phyloP scores from a whole-genome alignment of 805 yeast genomes.

The Danielia reshetovae region DNA sequence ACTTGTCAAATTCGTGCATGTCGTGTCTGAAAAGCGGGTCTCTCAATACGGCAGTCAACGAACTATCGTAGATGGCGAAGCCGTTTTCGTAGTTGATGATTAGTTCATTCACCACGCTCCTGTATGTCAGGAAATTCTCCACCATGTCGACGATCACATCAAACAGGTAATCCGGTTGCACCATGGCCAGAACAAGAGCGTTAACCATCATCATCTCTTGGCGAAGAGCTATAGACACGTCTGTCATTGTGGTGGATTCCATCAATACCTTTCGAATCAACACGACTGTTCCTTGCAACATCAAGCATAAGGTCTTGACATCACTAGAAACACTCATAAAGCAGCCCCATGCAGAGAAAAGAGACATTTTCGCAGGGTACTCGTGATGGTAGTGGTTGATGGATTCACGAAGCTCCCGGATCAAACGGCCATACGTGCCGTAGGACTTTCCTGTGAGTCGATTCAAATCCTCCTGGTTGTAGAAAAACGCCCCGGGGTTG shows the following conservation, averaged over 20 bases:
- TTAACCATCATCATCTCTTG: conserved; percentile 20
- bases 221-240: conserved; percentile 19
- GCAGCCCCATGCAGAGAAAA: conserved; percentile 34
- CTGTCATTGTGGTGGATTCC: conserved; percentile 16
- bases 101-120: conserved; percentile 16
- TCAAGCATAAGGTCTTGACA: conserved; percentile 28
- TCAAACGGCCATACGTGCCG: conserved; percentile 31
- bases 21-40: conserved; percentile 16
- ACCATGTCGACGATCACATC: conserved; percentile 25
- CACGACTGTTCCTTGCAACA: conserved; percentile 33
- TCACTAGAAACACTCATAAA: conserved; percentile 31
- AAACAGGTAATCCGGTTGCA: conserved; percentile 34
- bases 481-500: conserved; percentile 14
- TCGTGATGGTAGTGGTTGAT: conserved; percentile 29
- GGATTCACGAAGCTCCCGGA: conserved; percentile 30
- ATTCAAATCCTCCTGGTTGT: conserved; percentile 26
- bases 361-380: conserved; percentile 34
- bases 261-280: conserved; percentile 23
- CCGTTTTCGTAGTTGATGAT: conserved; percentile 8
- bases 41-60: conserved; percentile 4
- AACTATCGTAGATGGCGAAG: conserved; percentile 1
- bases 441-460: conserved; percentile 30
- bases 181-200: conserved; percentile 17
- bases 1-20: conserved; percentile 26
- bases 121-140: conserved; percentile 24